These are phyloP conservation scores for Xylariaceae sp. DNA, from an alignment of 2,329 filamentous ascomycete species.

Conservation along the genomic window DNA sequence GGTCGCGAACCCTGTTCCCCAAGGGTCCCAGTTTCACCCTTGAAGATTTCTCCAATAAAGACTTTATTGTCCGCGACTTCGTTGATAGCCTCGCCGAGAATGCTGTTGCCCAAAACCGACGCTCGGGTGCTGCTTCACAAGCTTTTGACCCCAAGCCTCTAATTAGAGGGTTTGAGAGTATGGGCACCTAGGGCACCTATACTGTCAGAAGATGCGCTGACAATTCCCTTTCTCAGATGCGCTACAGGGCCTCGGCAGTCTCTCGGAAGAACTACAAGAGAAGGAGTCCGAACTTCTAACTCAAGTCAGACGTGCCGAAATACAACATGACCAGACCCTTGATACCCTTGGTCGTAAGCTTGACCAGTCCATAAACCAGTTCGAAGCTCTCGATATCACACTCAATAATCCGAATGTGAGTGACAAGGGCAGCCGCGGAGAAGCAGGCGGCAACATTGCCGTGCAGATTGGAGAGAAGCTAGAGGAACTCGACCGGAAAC, in stretches of 20 bases:
- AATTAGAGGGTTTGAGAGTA: slow-evolving; percentile 91
- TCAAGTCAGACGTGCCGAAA: slow-evolving; percentile 88
- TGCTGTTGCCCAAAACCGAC: slow-evolving; percentile 78
- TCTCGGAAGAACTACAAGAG: slow-evolving; percentile 85
- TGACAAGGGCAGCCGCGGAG: slow-evolving; percentile 56
- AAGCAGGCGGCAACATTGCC: slow-evolving; percentile 81
- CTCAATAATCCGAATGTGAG: slow-evolving; percentile 67
- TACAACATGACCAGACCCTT: slow-evolving; percentile 89
- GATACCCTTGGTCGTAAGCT: slow-evolving; percentile 87
- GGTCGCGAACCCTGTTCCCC: slow-evolving; percentile 73
- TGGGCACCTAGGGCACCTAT: slow-evolving; percentile 28
- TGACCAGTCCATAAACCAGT: slow-evolving; percentile 89
- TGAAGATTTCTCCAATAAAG: slow-evolving; percentile 85
- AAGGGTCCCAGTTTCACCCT: slow-evolving; percentile 84
- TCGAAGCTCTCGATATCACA: slow-evolving; percentile 86
- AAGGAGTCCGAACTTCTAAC: slow-evolving; percentile 90
- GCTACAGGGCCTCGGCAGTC: slow-evolving; percentile 69
- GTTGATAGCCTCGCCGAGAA: slow-evolving; percentile 90
- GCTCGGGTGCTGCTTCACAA: slow-evolving; percentile 70
- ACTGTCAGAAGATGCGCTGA: slow-evolving; percentile 35
- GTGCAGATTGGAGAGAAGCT: slow-evolving; percentile 94
- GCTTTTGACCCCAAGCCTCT: slow-evolving; percentile 94
- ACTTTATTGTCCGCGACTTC: slow-evolving; percentile 98
- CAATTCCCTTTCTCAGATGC: slow-evolving; percentile 53
- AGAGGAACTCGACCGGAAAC: slow-evolving; percentile 92